Evolutionary conservation across 2,329 filamentous ascomycete genomes (phyloP).

Genomic region (Epichloe typhina): DNA sequence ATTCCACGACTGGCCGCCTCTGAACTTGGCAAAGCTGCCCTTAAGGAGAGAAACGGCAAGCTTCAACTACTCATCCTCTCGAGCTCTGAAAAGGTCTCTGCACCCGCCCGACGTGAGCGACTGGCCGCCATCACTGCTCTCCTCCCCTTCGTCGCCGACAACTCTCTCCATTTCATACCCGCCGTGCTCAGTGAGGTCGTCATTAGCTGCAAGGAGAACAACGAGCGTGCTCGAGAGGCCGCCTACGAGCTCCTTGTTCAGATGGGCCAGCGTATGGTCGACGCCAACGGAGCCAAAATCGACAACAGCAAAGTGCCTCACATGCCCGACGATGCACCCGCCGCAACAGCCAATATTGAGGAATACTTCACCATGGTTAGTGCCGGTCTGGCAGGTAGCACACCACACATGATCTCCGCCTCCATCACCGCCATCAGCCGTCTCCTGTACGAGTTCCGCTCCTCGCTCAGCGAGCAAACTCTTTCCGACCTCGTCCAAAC

Average conservation of each 20-base stretch:
- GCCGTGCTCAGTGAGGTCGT: constrained; percentile 87
- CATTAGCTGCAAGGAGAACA: constrained; percentile 93
- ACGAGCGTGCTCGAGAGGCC: constrained; percentile 79
- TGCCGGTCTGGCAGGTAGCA: constrained; percentile 81
- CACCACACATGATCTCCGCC: constrained; percentile 94
- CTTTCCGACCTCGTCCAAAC: constrained; percentile 80
- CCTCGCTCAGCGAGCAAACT: constrained; percentile 52
- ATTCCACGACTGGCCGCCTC: constrained; percentile 83
- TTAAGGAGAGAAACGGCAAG: constrained; percentile 62
- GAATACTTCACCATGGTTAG: constrained; percentile 98
- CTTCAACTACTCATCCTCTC: constrained; percentile 70
- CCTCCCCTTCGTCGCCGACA: constrained; percentile 62
- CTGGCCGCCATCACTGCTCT: constrained; percentile 71
- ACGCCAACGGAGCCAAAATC: constrained; percentile 56
- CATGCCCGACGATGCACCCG: constrained; percentile 70
- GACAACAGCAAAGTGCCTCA: constrained; percentile 76
- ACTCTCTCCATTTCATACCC: constrained; percentile 84
- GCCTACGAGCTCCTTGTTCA: constrained; percentile 84
- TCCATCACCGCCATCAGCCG: constrained; percentile 90
- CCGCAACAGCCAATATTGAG: constrained; percentile 70
- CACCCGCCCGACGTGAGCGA: constrained; percentile 75
- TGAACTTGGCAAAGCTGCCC: constrained; percentile 59
- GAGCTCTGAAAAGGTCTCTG: constrained; percentile 72
- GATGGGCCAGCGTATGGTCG: constrained; percentile 68
- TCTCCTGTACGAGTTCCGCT: constrained; percentile 85